Evolutionary conservation across 257 asterid genomes (phyloP).

Genomic region (Salvia miltiorrhiza): DNA sequence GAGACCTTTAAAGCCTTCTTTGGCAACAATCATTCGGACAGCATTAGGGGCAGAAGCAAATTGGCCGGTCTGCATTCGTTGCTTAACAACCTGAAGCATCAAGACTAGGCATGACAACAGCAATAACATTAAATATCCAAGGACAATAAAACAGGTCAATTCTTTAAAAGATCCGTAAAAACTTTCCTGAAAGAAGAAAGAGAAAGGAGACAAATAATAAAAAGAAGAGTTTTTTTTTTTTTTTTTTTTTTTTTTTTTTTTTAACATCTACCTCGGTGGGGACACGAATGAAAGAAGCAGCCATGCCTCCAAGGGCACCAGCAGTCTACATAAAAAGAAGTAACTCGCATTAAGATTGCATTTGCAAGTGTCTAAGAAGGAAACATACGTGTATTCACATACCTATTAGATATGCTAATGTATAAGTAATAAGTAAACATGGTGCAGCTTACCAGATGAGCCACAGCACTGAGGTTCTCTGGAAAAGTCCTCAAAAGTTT

Average conservation of each 20-base stretch:
- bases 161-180: slow-evolving; percentile 6
- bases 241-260: background rate
- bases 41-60: slow-evolving; percentile 92
- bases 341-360: background rate
- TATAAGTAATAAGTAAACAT: background rate
- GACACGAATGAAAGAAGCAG: slow-evolving; percentile 93
- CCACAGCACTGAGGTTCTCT: slow-evolving; percentile 86
- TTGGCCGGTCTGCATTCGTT: slow-evolving; percentile 93
- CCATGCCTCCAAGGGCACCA: slow-evolving; percentile 95
- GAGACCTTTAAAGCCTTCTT: slow-evolving; percentile 88
- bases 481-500: slow-evolving; percentile 70
- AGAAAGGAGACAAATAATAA: background rate
- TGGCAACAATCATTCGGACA: slow-evolving; percentile 71
- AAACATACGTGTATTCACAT: background rate
- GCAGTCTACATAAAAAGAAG: slow-evolving; percentile 56
- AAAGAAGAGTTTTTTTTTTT: background rate
- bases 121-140: slow-evolving; percentile 15
- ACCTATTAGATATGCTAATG: background rate
- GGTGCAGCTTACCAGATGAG: slow-evolving; percentile 77
- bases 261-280: slow-evolving; percentile 76
- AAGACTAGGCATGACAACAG: slow-evolving; percentile 29
- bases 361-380: slow-evolving; percentile 3
- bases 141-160: slow-evolving; percentile 13
- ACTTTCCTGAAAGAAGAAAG: background rate
- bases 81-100: slow-evolving; percentile 84